Evolutionary conservation across 805 yeast species (phyloP), one percentile per base, ranked within the genome.

Genomic region (Priceomyces carsonii): DNA sequence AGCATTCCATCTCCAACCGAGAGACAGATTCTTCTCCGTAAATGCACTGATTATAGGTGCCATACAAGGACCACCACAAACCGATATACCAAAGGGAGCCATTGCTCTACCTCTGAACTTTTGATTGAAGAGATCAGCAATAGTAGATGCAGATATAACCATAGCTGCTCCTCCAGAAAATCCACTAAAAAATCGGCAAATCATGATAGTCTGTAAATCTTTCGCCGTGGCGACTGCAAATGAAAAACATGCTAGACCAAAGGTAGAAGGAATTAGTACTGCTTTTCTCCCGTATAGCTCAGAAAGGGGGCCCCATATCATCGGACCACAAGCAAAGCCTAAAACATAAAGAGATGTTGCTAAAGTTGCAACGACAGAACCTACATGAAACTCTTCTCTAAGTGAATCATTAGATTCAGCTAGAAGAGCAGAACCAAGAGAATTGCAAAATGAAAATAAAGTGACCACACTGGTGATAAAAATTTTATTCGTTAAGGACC

Each of bases 281-380:
- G 73, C 58, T 56, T 76, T 75, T 57, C 95, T 75, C 35, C 95
- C 91, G 46, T 71, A 80, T 21, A 82, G 49, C 57, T 84, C 95
- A 9, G 90, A 81, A 22, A 84, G 54, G 5, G 95, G 95, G 17
- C 90, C 95, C 85, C 89, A 87, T 15, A 84, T 51, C 28, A 86
- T 66, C 3, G 96, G 96, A 10, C 95, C 95, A 1, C 84, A 72
- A 1, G 95, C 95, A 57, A 86, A 88, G 9, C 95, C 96, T 18
- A 85, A 54, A 14, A 87, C 95, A 47, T 77, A 87, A 18, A 87
- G 68, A 0, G 95, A 77, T 10, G 84, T 70, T 35, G 84, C 82
- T 26, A 88, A 64, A n/a, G 82, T 73, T 6, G 81, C 80, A 9
- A 79, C 88, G n/a, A 76, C 83, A 3, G 50, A 42, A 26, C 81